Conservation (phyloP, 106 monocot genomes). For the Dactylorhiza incarnata region DNA sequence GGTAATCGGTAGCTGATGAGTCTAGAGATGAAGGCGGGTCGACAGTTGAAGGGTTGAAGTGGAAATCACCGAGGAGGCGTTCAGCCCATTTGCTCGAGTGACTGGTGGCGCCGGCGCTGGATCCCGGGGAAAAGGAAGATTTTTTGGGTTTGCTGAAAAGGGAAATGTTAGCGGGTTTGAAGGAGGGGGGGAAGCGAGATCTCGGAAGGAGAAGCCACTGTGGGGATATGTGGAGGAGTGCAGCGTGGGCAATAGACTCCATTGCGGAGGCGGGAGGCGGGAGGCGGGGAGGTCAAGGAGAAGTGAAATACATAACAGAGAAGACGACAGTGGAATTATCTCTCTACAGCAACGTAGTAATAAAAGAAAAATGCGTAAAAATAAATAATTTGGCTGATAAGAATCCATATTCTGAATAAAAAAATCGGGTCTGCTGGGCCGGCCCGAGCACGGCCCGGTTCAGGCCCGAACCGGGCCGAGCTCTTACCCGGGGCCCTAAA, state of each 20-base stretch:
- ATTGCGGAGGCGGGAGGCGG: neutral
- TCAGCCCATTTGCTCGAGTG: slow-evolving; percentile 71
- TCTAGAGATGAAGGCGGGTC: slow-evolving; percentile 11
- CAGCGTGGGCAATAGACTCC: neutral
- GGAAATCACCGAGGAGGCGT: slow-evolving; percentile 83
- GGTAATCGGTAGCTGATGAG: slow-evolving; percentile 10
- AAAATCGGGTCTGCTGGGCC: too few species aligned
- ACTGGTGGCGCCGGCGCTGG: slow-evolving; percentile 20
- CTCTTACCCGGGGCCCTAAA: too few species aligned
- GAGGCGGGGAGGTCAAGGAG: too few species aligned
- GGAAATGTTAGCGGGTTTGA: neutral
- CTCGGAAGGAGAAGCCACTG: neutral
- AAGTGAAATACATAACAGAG: too few species aligned
- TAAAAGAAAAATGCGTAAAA: too few species aligned
- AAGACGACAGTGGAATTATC: too few species aligned
- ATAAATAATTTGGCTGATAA: too few species aligned
- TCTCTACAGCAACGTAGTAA: too few species aligned
- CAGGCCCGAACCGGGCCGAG: too few species aligned
- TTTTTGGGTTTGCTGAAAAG: slow-evolving; percentile 2
- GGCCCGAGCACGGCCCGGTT: too few species aligned
- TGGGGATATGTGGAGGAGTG: neutral
- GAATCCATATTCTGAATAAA: too few species aligned
- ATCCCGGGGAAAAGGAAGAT: neutral
- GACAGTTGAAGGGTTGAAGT: slow-evolving; percentile 27
- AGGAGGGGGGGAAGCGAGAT: neutral